Evolutionary conservation across 2,329 filamentous ascomycete species (phyloP), one percentile per base, ranked within the genome.

Genomic region (Ampelomyces quisqualis): DNA sequence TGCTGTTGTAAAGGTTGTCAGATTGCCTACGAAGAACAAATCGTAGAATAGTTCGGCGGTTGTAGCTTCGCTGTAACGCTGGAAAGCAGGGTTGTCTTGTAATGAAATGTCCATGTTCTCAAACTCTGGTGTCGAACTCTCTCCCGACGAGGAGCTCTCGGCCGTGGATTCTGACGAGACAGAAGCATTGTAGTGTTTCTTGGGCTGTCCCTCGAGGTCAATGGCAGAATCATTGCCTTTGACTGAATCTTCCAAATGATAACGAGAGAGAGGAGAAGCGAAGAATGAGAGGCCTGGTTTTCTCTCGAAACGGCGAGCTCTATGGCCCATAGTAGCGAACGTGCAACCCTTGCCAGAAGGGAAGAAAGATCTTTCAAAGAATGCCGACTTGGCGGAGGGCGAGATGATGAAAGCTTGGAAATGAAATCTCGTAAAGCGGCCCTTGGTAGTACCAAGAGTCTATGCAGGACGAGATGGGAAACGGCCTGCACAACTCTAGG

Each of bases 41-140:
- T 81, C 79, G 53, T 78, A 81, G 56, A 81, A 81, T 3, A 81
- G 66, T 54, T 81, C 74, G 30, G 77, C 71, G n/a, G 76, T 73
- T 3, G 71, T 78, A 5, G 77, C 74, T 58, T 79, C 77, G n/a
- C 66, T 62, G 45, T 72, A 69, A 18, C 66, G 64, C 38, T 69
- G 67, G 34, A 75, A 70, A 2, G 45, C 35, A 5, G 55, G 56
- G n/a, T 37, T 47, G 3, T 51, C 38, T 26, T 49, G 38, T 2
- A 51, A 17, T 4, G 20, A 23, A 24, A 23, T 19, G 38, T 53
- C 40, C 31, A 32, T 46, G 26, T 50, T 47, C n/a, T 47, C 38
- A 36, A 58, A 55, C 15, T 49, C 20, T 38, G 14, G 49, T n/a
- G n/a, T n/a, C n/a, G n/a, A n/a, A n/a, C n/a, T n/a, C n/a, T n/a